These are phyloP conservation scores for Saccharata proteae DNA, from an alignment of 2,329 filamentous ascomycete species.

Conservation along the genomic window DNA sequence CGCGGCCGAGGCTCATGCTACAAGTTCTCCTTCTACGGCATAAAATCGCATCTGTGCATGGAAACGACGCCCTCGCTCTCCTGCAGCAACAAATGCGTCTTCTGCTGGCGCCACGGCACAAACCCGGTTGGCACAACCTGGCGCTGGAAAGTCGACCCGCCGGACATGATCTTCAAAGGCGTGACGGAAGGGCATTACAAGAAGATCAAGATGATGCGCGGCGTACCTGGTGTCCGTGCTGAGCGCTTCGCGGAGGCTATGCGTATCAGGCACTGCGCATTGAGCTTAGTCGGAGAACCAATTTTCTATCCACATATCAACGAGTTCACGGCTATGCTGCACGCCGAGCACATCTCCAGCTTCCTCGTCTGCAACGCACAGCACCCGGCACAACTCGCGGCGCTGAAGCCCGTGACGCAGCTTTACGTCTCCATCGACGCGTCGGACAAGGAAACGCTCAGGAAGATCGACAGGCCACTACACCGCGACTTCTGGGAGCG, in stretches of 20 bases:
- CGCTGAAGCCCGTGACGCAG: constrained; percentile 78
- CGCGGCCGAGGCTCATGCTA: constrained; percentile 92
- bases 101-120: constrained; percentile 96
- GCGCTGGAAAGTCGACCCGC: constrained; percentile 90
- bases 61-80: constrained; percentile 91
- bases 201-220: constrained; percentile 95
- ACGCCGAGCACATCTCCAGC: constrained; percentile 75
- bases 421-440: constrained; percentile 96
- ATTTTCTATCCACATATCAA: constrained; percentile 99
- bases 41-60: constrained; percentile 95
- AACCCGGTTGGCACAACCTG: constrained; percentile 95
- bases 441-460: constrained; percentile 74
- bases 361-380: constrained; percentile 97
- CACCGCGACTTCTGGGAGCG: constrained; percentile 97
- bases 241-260: constrained; percentile 90
- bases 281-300: constrained; percentile 90
- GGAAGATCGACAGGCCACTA: constrained; percentile 80
- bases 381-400: constrained; percentile 79
- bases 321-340: constrained; percentile 72
- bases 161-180: constrained; percentile 77
- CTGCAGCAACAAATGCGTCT: constrained; percentile 97
- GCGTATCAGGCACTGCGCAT: constrained; percentile 82
- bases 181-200: constrained; percentile 89
- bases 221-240: constrained; percentile 81
- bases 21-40: constrained; percentile 96